phyloP scores from a whole-genome alignment of 1,139 yeast genomes.

The Casaregolazyma suthepensis region DNA sequence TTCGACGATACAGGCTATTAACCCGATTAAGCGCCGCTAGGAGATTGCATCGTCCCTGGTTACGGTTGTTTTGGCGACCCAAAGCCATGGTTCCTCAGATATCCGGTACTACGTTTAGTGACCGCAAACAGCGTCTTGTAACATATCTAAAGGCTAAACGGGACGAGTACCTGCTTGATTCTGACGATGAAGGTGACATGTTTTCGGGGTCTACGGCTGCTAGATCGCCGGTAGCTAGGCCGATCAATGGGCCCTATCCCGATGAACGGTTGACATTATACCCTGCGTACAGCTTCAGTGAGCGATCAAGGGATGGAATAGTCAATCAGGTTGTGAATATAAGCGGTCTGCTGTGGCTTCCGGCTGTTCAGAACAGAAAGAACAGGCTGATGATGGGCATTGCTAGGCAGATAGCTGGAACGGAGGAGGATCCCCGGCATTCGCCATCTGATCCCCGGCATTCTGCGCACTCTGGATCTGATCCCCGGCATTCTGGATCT shows the following conservation, averaged over 20 bases:
- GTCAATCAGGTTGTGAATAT: slow-evolving; percentile 48
- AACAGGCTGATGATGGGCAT: slow-evolving; percentile 62
- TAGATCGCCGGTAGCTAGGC: not conserved
- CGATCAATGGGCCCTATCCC: slow-evolving; percentile 20
- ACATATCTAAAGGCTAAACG: slow-evolving; percentile 21
- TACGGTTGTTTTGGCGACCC: not conserved
- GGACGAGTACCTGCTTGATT: slow-evolving; percentile 18
- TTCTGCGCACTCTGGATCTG: slow-evolving; percentile 23
- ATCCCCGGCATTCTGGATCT: slow-evolving; percentile 38
- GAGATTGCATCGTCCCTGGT: not conserved
- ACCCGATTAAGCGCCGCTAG: not conserved
- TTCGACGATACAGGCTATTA: not conserved
- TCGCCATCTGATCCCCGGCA: slow-evolving; percentile 26
- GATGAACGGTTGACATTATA: slow-evolving; percentile 40
- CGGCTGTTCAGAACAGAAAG: slow-evolving; percentile 62
- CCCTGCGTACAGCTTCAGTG: slow-evolving; percentile 56
- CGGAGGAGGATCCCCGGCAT: slow-evolving; percentile 20
- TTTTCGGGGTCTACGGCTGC: slow-evolving; percentile 4
- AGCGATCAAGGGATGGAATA: slow-evolving; percentile 16
- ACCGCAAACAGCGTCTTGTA: slow-evolving; percentile 20
- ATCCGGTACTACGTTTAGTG: slow-evolving; percentile 5
- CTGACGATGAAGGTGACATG: slow-evolving; percentile 12
- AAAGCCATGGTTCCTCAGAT: not conserved
- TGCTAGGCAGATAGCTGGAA: slow-evolving; percentile 61
- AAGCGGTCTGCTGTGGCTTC: slow-evolving; percentile 68